Percentiles rank a stretch among this genome's conserved stretches.
These are phyloP conservation scores for Aspergillus ochraceus DNA, from an alignment of 2,329 filamentous ascomycete species.

Conservation along the genomic window DNA sequence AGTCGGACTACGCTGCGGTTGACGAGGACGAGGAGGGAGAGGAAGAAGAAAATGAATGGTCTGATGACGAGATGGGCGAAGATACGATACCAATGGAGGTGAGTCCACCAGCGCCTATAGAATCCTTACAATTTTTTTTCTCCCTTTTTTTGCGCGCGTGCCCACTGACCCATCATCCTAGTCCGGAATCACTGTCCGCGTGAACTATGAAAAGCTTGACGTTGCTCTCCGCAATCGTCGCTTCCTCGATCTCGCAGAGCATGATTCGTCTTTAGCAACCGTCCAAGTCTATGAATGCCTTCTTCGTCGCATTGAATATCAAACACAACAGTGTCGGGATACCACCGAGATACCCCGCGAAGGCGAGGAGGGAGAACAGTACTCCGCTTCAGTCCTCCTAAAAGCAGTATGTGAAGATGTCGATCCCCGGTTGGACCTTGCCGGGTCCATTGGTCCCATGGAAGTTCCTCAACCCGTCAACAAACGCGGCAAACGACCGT, in stretches of 20 bases:
- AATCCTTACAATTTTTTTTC: neutral
- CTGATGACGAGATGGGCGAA: conserved; percentile 35
- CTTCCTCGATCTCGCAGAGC: conserved; percentile 70
- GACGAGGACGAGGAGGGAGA: conserved; percentile 29
- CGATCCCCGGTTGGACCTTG: conserved; percentile 38
- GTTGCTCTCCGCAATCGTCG: conserved; percentile 79
- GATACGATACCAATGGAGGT: conserved; percentile 41
- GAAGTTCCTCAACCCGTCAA: conserved; percentile 24
- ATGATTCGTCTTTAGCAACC: conserved; percentile 70
- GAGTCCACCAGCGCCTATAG: conserved; percentile 11
- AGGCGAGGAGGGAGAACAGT: conserved; percentile 43
- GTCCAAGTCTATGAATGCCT: conserved; percentile 75
- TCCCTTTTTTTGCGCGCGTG: neutral
- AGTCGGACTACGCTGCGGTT: conserved; percentile 28
- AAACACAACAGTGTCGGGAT: conserved; percentile 65
- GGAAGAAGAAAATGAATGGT: conserved; percentile 39
- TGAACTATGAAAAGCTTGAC: conserved; percentile 83
- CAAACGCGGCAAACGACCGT: conserved; percentile 32
- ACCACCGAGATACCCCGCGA: conserved; percentile 38
- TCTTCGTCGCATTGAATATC: conserved; percentile 68
- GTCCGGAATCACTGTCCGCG: conserved; percentile 70
- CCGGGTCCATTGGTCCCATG: conserved; percentile 36
- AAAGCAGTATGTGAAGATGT: conserved; percentile 38
- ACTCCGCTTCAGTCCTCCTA: conserved; percentile 36
- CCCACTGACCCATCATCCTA: conserved; percentile 39